Evolutionary conservation across 2,329 filamentous ascomycete species (phyloP).

Genomic region (Neofusicoccum umdonicola): DNA sequence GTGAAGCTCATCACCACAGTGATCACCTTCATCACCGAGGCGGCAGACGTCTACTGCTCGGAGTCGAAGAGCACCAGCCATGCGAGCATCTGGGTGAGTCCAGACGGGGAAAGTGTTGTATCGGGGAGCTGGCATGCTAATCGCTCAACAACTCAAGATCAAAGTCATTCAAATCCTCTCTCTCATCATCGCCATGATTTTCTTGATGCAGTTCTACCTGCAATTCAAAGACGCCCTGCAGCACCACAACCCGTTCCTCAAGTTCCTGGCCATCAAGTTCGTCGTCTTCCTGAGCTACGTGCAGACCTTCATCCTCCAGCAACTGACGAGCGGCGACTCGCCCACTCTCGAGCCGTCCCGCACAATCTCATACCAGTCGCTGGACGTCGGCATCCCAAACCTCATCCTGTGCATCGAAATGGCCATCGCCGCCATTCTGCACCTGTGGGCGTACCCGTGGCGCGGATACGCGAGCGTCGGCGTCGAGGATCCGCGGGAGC

Average conservation of each 20-base stretch:
- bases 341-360: background rate
- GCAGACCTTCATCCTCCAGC: slow-evolving; percentile 58
- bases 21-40: slow-evolving; percentile 68
- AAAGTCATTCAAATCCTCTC: slow-evolving; percentile 65
- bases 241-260: slow-evolving; percentile 68
- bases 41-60: slow-evolving; percentile 69
- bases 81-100: background rate
- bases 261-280: slow-evolving; percentile 79
- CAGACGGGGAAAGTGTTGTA: background rate
- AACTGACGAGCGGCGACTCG: background rate
- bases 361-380: slow-evolving; percentile 23
- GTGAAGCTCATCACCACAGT: slow-evolving; percentile 73
- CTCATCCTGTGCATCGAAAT: slow-evolving; percentile 76
- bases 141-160: slow-evolving; percentile 58
- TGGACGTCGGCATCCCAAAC: slow-evolving; percentile 74
- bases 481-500: background rate
- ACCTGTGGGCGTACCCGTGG: slow-evolving; percentile 76
- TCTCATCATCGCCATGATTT: slow-evolving; percentile 78
- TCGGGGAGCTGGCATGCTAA: no score
- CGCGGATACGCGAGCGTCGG: slow-evolving; percentile 54
- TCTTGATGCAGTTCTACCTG: slow-evolving; percentile 76
- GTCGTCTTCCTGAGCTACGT: slow-evolving; percentile 85
- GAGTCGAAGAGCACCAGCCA: slow-evolving; percentile 47
- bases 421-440: slow-evolving; percentile 70
- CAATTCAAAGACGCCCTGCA: slow-evolving; percentile 65